These are phyloP conservation scores for Penicillium janthinellum DNA, from an alignment of 2,329 filamentous ascomycete species.

Conservation along the genomic window DNA sequence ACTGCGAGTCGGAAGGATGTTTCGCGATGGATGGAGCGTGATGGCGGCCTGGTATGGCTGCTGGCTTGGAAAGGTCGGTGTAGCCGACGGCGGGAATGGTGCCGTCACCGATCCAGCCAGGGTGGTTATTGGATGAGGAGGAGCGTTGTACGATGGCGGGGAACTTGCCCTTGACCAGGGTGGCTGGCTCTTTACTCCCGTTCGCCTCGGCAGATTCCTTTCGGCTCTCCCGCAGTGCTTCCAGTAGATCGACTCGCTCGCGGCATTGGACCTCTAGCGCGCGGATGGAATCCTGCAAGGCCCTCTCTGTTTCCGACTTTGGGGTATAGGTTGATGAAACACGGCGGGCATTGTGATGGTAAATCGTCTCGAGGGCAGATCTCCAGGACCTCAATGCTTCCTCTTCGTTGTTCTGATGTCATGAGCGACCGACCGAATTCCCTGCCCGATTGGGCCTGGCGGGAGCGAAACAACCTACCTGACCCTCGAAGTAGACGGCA, in stretches of 20 bases:
- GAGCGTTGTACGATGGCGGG: slow-evolving; percentile 12
- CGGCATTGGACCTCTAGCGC: slow-evolving; percentile 89
- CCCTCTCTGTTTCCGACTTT: slow-evolving; percentile 78
- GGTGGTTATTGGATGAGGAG: slow-evolving; percentile 31
- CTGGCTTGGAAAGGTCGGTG: slow-evolving; percentile 74
- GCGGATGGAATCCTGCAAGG: slow-evolving; percentile 76
- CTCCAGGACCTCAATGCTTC: slow-evolving; percentile 92
- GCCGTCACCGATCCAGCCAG: slow-evolving; percentile 74
- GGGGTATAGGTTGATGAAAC: slow-evolving; percentile 69
- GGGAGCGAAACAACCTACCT: slow-evolving; percentile 57
- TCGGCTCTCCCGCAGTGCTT: slow-evolving; percentile 71
- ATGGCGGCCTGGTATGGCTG: slow-evolving; percentile 56
- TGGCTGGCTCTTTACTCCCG: slow-evolving; percentile 27
- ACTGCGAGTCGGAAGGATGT: slow-evolving; percentile 25
- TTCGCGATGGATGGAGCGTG: slow-evolving; percentile 23
- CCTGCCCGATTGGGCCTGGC: slow-evolving; percentile 2
- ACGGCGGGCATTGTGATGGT: slow-evolving; percentile 78
- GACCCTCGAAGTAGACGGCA: slow-evolving; percentile 91
- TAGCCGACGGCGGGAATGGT: slow-evolving; percentile 81
- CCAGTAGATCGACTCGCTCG: slow-evolving; percentile 85
- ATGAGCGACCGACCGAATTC: slow-evolving; percentile 16
- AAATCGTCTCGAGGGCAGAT: slow-evolving; percentile 83
- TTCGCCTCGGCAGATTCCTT: slow-evolving; percentile 46
- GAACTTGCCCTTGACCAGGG: slow-evolving; percentile 32
- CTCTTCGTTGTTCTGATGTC: slow-evolving; percentile 75